Evolutionary conservation across 169 alveolate species (phyloP).

Genomic region (Cardiosporidium cionae): DNA sequence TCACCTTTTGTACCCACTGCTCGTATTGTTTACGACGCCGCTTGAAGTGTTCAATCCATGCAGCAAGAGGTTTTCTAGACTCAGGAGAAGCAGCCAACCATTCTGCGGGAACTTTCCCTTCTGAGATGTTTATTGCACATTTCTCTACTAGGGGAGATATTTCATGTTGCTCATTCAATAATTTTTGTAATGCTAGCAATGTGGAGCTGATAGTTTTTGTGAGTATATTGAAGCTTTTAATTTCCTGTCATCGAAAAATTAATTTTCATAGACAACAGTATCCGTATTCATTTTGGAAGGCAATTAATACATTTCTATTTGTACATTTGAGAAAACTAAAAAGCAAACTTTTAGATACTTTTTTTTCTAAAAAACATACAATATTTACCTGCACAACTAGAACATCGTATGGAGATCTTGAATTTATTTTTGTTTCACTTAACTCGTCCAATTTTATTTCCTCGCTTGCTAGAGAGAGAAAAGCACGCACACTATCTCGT

Average conservation of each 20-base stretch:
- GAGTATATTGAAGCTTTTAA: conserved; percentile 75
- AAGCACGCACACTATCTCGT: conserved; percentile 4
- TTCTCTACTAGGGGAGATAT: conserved; percentile 81
- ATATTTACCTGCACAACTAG: background rate
- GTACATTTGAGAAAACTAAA: background rate
- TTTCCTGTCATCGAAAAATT: conserved; percentile 42
- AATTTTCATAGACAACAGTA: no score
- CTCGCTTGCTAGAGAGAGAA: no score
- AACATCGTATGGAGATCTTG: background rate
- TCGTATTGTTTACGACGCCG: conserved; percentile 63
- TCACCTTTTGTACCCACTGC: conserved; percentile 53
- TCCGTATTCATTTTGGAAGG: background rate
- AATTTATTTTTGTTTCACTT: no score
- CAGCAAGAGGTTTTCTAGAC: conserved; percentile 80
- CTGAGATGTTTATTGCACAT: conserved; percentile 62
- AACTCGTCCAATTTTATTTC: no score
- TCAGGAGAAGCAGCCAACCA: conserved; percentile 82
- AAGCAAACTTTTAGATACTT: background rate
- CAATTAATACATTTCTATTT: background rate
- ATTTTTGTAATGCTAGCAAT: conserved; percentile 67
- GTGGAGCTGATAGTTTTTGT: conserved; percentile 51
- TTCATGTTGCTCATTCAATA: conserved; percentile 87
- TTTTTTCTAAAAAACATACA: no score
- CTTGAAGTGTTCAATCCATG: conserved; percentile 76
- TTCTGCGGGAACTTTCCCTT: conserved; percentile 66